Evolutionary conservation across 495 filamentous ascomycete genomes (phyloP).

Genomic region (Penicillium arizonense): DNA sequence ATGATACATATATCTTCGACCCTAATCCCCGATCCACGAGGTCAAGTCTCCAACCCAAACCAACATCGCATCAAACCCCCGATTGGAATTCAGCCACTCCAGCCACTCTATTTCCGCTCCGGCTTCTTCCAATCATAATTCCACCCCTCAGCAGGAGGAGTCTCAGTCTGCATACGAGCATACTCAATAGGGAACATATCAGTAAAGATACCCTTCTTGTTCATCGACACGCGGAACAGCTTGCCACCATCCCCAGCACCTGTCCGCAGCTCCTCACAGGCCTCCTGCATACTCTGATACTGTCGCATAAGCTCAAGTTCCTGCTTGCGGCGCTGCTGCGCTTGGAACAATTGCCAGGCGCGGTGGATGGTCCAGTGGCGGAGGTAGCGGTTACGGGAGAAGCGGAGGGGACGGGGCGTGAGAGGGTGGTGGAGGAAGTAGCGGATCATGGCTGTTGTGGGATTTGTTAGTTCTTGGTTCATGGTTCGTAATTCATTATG

Average conservation of each 20-base stretch:
- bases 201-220: slow-evolving; percentile 73
- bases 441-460: slow-evolving; percentile 54
- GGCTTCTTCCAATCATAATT: slow-evolving; percentile 62
- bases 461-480: neutral
- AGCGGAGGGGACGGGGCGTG: slow-evolving; percentile 75
- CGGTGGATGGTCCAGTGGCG: slow-evolving; percentile 99
- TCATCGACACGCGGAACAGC: slow-evolving; percentile 80
- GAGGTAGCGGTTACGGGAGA: slow-evolving; percentile 82
- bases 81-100: slow-evolving; percentile 1
- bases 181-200: slow-evolving; percentile 81
- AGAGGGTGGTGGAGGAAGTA: slow-evolving; percentile 64
- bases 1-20: slow-evolving; percentile 17
- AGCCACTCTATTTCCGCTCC: slow-evolving; percentile 20
- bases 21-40: neutral
- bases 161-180: slow-evolving; percentile 78
- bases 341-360: slow-evolving; percentile 76
- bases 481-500: neutral
- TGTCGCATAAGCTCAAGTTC: slow-evolving; percentile 66
- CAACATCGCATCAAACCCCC: slow-evolving; percentile 2
- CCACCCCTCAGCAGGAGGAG: slow-evolving; percentile 69
- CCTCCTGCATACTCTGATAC: slow-evolving; percentile 74
- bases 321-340: slow-evolving; percentile 57
- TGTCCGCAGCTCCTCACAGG: slow-evolving; percentile 78
- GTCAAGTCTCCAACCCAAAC: neutral
- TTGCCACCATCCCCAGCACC: slow-evolving; percentile 71